phyloP scores from a whole-genome alignment of 2,329 filamentous ascomycete genomes.

The Colletotrichum sidae region DNA sequence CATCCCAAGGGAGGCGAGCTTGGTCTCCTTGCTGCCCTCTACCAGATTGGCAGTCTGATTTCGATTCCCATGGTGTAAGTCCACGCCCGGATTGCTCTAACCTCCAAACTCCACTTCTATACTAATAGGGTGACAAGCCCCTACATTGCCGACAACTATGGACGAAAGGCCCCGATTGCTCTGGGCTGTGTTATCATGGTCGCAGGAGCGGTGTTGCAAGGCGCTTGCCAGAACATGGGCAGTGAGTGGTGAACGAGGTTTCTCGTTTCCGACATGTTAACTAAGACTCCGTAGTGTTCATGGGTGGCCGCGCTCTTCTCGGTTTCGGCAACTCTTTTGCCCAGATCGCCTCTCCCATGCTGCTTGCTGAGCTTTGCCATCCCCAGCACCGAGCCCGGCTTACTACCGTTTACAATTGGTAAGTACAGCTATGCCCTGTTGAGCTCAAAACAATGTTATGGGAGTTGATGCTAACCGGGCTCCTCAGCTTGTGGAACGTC shows the following conservation, averaged over 20 bases:
- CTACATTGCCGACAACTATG: slow-evolving; percentile 64
- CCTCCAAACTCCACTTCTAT: not conserved
- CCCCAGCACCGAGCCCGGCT: slow-evolving; percentile 61
- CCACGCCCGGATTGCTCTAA: not conserved
- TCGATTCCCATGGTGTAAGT: slow-evolving; percentile 67
- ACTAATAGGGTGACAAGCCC: slow-evolving; percentile 47
- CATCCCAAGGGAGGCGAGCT: slow-evolving; percentile 55
- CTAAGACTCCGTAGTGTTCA: slow-evolving; percentile 45
- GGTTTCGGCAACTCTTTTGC: slow-evolving; percentile 67
- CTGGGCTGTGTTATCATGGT: slow-evolving; percentile 67
- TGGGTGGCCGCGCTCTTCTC: slow-evolving; percentile 66
- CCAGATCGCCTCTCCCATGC: slow-evolving; percentile 63
- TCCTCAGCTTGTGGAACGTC: slow-evolving; percentile 64
- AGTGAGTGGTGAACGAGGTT: slow-evolving; percentile 41
- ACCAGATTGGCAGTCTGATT: slow-evolving; percentile 68
- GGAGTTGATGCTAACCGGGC: not conserved
- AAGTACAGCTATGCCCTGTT: too few species aligned
- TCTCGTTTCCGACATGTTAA: not conserved
- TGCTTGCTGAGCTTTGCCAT: slow-evolving; percentile 66
- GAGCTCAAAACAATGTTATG: too few species aligned
- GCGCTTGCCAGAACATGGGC: slow-evolving; percentile 56
- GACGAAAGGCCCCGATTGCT: slow-evolving; percentile 64
- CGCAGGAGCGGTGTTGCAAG: slow-evolving; percentile 67
- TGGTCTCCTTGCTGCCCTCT: slow-evolving; percentile 68
- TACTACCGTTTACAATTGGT: slow-evolving; percentile 58